Percentiles rank a stretch among this genome's conserved stretches.
phyloP scores from a whole-genome alignment of 2,329 filamentous ascomycete species.

The Curvularia lunata region DNA sequence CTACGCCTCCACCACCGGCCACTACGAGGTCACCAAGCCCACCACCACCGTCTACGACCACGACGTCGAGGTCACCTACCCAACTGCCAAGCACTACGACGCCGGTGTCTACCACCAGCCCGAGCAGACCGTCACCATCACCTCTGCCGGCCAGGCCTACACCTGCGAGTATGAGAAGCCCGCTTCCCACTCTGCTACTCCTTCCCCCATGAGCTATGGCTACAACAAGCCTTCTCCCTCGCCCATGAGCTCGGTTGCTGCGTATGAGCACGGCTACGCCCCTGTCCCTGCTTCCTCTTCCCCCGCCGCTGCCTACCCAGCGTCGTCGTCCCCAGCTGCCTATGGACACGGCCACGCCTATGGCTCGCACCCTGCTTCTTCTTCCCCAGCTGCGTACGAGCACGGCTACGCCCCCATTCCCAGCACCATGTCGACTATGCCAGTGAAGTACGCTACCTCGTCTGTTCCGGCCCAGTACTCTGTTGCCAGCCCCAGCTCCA shows the following conservation, averaged over 20 bases:
- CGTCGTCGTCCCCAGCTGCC: not conserved
- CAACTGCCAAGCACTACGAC: constrained; percentile 31
- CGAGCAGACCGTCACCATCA: constrained; percentile 43
- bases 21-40: constrained; percentile 43
- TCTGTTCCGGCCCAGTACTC: constrained; percentile 3
- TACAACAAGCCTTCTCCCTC: constrained; percentile 10
- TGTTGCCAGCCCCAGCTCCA: constrained; percentile 3
- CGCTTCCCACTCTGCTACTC: constrained; percentile 6
- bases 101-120: constrained; percentile 39
- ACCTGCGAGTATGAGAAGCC: constrained; percentile 39
- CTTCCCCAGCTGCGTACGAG: constrained; percentile 1
- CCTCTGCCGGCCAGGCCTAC: constrained; percentile 36
- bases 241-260: too few relatives aligned
- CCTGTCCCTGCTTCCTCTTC: not conserved
- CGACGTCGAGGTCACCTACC: constrained; percentile 35
- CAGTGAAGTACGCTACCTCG: constrained; percentile 1
- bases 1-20: constrained; percentile 30
- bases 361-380: constrained; percentile 4
- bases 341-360: too few relatives aligned
- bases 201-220: constrained; percentile 16
- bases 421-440: constrained; percentile 8
- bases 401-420: constrained; percentile 1
- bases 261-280: constrained; percentile 5
- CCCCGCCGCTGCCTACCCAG: not conserved
- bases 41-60: constrained; percentile 40